Conservation (phyloP, 176 grass and related monocot species). For the Carex scoparia region DNA sequence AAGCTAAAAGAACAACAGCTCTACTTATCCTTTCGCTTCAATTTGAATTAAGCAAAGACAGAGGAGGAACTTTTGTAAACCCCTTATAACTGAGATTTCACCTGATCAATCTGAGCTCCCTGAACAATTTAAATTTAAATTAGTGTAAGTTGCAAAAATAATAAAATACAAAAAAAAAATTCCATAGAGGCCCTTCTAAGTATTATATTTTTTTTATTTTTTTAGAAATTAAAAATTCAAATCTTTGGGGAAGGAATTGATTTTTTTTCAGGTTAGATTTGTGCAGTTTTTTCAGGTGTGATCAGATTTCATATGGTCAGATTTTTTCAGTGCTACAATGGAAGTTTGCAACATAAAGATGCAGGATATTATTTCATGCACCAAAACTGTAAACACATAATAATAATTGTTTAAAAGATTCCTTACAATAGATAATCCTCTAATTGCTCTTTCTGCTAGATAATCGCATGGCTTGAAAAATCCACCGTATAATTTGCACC, state of each 20-base stretch:
- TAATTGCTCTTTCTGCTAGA: slow-evolving; percentile 31
- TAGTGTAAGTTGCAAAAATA: neutral
- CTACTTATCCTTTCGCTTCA: neutral
- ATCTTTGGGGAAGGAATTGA: too few species aligned
- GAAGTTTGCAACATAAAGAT: neutral
- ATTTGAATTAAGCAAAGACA: neutral
- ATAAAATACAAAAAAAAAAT: neutral
- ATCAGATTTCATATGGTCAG: neutral
- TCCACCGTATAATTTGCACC: slow-evolving; percentile 43
- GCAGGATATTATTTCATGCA: neutral
- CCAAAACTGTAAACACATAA: neutral
- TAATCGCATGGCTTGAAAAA: slow-evolving; percentile 61
- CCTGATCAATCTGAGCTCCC: slow-evolving; percentile 17
- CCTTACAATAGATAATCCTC: slow-evolving; percentile 49
- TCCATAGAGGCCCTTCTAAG: neutral
- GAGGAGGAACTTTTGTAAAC: neutral
- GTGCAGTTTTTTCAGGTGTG: neutral
- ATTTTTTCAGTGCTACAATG: too few species aligned
- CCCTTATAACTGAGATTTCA: slow-evolving; percentile 16
- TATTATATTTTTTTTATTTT: neutral
- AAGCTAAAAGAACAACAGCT: neutral
- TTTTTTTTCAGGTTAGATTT: neutral
- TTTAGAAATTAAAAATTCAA: too few species aligned
- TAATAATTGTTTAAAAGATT: neutral
- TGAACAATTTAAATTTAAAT: neutral